Evolutionary conservation across 192 early-diverging fungal species (phyloP).

Genomic region (Coemansia sp.): DNA sequence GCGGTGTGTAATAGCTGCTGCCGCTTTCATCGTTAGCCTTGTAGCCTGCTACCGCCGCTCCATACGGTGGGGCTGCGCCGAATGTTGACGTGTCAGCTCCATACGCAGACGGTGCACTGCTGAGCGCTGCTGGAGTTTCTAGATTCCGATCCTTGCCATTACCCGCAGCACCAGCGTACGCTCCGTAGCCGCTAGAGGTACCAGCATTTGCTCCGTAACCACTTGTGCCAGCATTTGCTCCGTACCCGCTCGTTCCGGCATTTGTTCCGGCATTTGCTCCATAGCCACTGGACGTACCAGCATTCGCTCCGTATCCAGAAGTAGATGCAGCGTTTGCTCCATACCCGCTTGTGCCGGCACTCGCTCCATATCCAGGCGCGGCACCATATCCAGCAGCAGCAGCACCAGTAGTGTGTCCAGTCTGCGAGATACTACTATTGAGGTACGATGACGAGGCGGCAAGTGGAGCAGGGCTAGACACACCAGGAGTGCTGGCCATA

Average conservation of each 20-base stretch:
- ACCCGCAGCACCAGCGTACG: neutral
- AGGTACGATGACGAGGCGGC: conserved; percentile 31
- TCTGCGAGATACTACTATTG: conserved; percentile 28
- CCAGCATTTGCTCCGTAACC: conserved; percentile 17
- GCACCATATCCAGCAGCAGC: neutral
- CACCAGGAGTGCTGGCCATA: conserved; percentile 20
- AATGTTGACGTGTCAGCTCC: conserved; percentile 15
- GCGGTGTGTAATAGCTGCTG: conserved; percentile 26
- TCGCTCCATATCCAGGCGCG: conserved; percentile 10
- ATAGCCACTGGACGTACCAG: conserved; percentile 3
- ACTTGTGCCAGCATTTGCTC: neutral
- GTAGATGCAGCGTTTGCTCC: neutral
- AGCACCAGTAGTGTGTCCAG: conserved; percentile 3
- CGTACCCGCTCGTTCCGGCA: neutral
- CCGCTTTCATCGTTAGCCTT: neutral
- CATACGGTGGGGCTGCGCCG: conserved; percentile 23
- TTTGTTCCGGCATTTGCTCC: conserved; percentile 5
- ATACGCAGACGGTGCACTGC: conserved; percentile 16
- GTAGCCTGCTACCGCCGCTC: conserved; percentile 11
- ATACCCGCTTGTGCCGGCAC: neutral
- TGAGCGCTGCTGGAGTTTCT: neutral
- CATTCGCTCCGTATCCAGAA: conserved; percentile 14
- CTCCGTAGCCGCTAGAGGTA: conserved; percentile 8
- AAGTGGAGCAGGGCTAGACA: conserved; percentile 11
- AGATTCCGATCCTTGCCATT: neutral